Evolutionary conservation across 371 early-diverging fungal genomes (phyloP).

Genomic region (Apophysomyces sp.): DNA sequence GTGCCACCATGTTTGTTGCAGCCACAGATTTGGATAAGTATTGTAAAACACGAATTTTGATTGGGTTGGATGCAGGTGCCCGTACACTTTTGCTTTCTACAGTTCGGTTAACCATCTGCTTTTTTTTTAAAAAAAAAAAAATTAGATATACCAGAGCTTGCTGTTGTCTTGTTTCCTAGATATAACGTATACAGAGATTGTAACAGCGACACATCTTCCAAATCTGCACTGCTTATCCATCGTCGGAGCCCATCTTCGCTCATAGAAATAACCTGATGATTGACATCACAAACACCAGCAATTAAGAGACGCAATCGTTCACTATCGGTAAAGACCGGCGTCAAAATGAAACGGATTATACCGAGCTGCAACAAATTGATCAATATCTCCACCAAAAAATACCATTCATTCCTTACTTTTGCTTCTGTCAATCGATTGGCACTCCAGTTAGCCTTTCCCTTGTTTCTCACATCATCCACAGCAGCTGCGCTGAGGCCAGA

Average conservation of each 20-base stretch:
- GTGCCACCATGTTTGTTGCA: slow-evolving; percentile 66
- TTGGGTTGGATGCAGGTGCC: slow-evolving; percentile 44
- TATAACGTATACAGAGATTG: slow-evolving; percentile 66
- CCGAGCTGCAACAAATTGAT: slow-evolving; percentile 25
- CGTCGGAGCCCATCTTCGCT: slow-evolving; percentile 75
- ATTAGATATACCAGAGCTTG: slow-evolving; percentile 7
- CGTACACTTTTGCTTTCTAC: slow-evolving; percentile 24
- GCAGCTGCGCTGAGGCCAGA: slow-evolving; percentile 52
- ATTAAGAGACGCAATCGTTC: slow-evolving; percentile 63
- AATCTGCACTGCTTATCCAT: slow-evolving; percentile 57
- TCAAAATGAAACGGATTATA: slow-evolving; percentile 37
- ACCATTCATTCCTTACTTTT: slow-evolving; percentile 26
- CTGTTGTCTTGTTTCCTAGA: slow-evolving; percentile 45
- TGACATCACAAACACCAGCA: slow-evolving; percentile 64
- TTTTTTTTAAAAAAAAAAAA: neutral
- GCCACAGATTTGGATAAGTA: slow-evolving; percentile 62
- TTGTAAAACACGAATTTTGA: slow-evolving; percentile 66
- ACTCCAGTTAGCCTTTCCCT: slow-evolving; percentile 67
- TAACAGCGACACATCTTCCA: slow-evolving; percentile 56
- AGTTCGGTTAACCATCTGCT: neutral
- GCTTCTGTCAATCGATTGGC: slow-evolving; percentile 39
- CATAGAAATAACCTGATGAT: slow-evolving; percentile 63
- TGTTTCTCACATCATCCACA: slow-evolving; percentile 60
- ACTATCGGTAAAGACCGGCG: slow-evolving; percentile 43
- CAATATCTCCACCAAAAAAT: neutral